These are phyloP conservation scores for Colletotrichum costaricense DNA, from an alignment of 2,329 filamentous ascomycete species.

Conservation along the genomic window DNA sequence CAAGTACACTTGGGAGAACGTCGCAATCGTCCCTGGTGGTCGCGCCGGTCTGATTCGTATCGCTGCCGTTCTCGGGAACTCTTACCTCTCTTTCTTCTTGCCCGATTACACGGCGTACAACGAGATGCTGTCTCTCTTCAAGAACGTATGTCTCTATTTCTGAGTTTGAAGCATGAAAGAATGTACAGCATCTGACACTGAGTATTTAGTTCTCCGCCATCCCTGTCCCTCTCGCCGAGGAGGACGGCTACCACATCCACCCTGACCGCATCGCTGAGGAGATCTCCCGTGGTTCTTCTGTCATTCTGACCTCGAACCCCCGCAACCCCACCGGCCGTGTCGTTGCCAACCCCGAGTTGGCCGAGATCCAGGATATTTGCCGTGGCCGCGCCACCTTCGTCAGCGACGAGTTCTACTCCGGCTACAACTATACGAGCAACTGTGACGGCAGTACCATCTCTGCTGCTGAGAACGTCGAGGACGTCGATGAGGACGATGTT, in stretches of 20 bases:
- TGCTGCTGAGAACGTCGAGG: conserved; percentile 88
- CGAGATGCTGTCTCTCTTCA: conserved; percentile 95
- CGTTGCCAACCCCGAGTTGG: conserved; percentile 84
- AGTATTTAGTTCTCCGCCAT: conserved; percentile 79
- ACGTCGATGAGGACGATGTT: conserved; percentile 91
- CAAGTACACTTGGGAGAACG: conserved; percentile 97
- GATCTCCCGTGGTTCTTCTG: conserved; percentile 85
- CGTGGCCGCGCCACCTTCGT: conserved; percentile 91
- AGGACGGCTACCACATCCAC: conserved; percentile 93
- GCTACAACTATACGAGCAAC: conserved; percentile 94
- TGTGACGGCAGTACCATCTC: conserved; percentile 93
- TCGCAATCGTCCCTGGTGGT: conserved; percentile 94
- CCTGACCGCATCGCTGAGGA: conserved; percentile 93
- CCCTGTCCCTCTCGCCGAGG: conserved; percentile 84
- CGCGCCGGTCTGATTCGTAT: conserved; percentile 94
- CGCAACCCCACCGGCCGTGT: conserved; percentile 94
- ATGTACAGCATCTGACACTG: neutral
- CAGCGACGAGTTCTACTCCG: conserved; percentile 96
- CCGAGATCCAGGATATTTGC: conserved; percentile 93
- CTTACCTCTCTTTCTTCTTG: conserved; percentile 93
- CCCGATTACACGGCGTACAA: conserved; percentile 98
- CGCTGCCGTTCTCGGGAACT: conserved; percentile 91
- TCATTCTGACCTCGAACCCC: conserved; percentile 95
- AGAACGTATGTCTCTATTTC: conserved; percentile 69
- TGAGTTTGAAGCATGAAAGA: neutral